phyloP scores from a whole-genome alignment of 2,329 filamentous ascomycete species.

The Microsporum canis region DNA sequence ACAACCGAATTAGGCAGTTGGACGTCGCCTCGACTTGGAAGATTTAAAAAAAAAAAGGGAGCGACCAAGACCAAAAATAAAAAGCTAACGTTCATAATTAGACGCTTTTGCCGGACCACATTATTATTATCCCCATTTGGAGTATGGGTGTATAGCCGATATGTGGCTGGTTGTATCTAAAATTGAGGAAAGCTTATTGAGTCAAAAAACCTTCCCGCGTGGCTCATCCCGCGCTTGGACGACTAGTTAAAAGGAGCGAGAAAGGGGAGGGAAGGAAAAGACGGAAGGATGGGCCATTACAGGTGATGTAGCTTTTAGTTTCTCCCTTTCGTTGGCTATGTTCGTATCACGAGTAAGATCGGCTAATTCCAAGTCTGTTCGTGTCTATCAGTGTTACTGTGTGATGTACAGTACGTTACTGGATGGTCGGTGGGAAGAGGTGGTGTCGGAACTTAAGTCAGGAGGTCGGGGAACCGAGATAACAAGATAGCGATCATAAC shows the following conservation, averaged over 20 bases:
- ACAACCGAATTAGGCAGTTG: conserved; percentile 1
- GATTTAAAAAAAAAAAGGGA: not conserved
- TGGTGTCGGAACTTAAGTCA: not conserved
- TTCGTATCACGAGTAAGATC: conserved; percentile 1
- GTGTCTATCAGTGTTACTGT: not conserved
- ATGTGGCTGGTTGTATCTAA: not conserved
- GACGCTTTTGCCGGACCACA: not conserved
- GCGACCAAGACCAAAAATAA: not conserved
- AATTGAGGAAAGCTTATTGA: not conserved
- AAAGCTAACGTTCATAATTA: not conserved
- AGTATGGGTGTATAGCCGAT: not conserved
- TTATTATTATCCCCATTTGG: not conserved
- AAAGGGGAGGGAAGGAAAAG: not conserved
- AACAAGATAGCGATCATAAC: not conserved
- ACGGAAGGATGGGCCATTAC: too few relatives aligned
- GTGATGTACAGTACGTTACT: not conserved
- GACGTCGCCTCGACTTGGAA: not conserved
- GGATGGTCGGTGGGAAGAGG: not conserved
- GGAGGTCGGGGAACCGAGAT: not conserved
- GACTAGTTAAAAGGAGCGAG: not conserved
- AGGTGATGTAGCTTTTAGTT: not conserved
- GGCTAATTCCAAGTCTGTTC: not conserved
- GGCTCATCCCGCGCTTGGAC: not conserved
- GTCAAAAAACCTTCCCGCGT: conserved; percentile 2
- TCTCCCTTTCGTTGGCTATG: not conserved